Conservation (phyloP, 2,329 filamentous ascomycete species). For the Botrytis byssoidea region DNA sequence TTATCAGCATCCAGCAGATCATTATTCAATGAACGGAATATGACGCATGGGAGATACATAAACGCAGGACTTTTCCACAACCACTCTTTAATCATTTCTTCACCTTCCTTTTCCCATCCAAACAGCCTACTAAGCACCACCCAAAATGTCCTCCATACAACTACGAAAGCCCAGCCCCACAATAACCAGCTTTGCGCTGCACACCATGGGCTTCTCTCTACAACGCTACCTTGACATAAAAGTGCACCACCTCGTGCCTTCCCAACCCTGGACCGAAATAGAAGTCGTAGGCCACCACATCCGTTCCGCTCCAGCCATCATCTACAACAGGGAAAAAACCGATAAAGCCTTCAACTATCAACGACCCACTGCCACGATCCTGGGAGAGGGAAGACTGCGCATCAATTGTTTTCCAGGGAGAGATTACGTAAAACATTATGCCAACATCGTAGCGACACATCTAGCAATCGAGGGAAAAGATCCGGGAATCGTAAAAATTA, state of each 20-base stretch:
- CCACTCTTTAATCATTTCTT: not conserved
- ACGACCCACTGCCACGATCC: not conserved
- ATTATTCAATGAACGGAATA: not conserved
- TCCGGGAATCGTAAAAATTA: not conserved
- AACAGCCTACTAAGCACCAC: not conserved
- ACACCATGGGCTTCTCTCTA: constrained; percentile 1
- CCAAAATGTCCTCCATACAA: not conserved
- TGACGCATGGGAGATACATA: not conserved
- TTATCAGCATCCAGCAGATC: not conserved
- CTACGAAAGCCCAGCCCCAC: not conserved
- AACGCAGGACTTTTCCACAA: too few relatives aligned
- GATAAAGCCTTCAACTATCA: not conserved
- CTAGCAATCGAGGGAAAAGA: not conserved
- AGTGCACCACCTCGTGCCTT: not conserved
- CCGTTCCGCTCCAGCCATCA: not conserved
- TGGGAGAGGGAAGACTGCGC: not conserved
- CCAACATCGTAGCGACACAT: not conserved
- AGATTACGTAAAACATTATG: not conserved
- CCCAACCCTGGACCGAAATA: not conserved
- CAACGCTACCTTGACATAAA: constrained; percentile 1
- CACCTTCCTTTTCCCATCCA: not conserved
- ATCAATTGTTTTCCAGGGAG: constrained; percentile 4
- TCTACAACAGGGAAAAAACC: not conserved
- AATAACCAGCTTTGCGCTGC: not conserved
- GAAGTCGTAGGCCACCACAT: not conserved